Conservation (phyloP, 805 yeast genomes). For the Saturnispora saitoi region DNA sequence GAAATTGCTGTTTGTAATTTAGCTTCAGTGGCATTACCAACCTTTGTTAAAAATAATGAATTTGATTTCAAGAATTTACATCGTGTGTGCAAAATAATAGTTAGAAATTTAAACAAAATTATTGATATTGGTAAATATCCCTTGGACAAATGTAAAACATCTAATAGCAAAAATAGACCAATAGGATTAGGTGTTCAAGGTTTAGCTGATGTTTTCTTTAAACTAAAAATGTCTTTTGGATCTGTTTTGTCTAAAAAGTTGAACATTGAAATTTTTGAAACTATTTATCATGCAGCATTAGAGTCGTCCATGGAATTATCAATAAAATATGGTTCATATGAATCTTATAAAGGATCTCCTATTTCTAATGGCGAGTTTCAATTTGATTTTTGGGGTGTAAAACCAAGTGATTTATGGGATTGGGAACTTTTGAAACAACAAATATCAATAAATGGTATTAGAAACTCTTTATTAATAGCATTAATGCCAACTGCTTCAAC, state of each 20-base stretch:
- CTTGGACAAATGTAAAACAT: slow-evolving; percentile 58
- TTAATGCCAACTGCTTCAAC: slow-evolving; percentile 99
- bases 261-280: slow-evolving; percentile 84
- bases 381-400: slow-evolving; percentile 77
- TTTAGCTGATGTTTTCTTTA: slow-evolving; percentile 79
- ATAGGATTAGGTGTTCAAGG: slow-evolving; percentile 99
- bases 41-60: slow-evolving; percentile 43
- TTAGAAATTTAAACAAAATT: slow-evolving; percentile 69
- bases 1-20: slow-evolving; percentile 95
- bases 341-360: slow-evolving; percentile 76
- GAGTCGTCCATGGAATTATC: slow-evolving; percentile 86
- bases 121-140: slow-evolving; percentile 87
- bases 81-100: slow-evolving; percentile 64
- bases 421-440: slow-evolving; percentile 67
- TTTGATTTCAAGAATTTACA: slow-evolving; percentile 75
- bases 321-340: slow-evolving; percentile 55
- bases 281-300: slow-evolving; percentile 88
- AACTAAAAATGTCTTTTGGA: slow-evolving; percentile 78
- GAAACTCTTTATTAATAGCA: slow-evolving; percentile 84
- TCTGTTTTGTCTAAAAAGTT: slow-evolving; percentile 66
- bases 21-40: slow-evolving; percentile 85
- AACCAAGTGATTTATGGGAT: slow-evolving; percentile 78
- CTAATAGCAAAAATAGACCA: slow-evolving; percentile 83
- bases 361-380: slow-evolving; percentile 80
- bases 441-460: slow-evolving; percentile 55